A percentile compares a stretch with the other conserved stretches of the same genome.
phyloP scores from a whole-genome alignment of 768 basidiomycete species.

The Panus rudis region DNA sequence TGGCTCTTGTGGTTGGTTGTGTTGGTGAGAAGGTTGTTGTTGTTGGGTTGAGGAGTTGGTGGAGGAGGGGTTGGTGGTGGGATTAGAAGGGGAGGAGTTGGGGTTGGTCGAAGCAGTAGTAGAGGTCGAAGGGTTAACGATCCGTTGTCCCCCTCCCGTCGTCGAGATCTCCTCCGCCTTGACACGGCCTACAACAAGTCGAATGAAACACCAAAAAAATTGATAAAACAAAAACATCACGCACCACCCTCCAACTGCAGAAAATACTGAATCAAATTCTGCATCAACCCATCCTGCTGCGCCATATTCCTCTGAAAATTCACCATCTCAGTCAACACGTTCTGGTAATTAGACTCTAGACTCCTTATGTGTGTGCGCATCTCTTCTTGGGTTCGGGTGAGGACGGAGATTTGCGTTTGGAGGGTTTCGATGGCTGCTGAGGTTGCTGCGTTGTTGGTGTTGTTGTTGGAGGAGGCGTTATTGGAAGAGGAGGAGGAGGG shows the following conservation, averaged over 20 bases:
- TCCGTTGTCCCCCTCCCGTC: constrained; percentile 30
- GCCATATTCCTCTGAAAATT: constrained; percentile 69
- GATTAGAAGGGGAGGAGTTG: constrained; percentile 9
- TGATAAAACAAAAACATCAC: constrained; percentile 29
- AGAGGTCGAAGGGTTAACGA: no score
- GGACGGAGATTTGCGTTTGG: constrained; percentile 43
- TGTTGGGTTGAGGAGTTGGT: constrained; percentile 5
- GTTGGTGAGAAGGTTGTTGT: no score
- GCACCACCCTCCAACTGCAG: constrained; percentile 60
- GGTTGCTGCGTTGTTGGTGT: background rate
- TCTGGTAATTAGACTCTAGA: constrained; percentile 59
- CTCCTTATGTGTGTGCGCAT: constrained; percentile 47
- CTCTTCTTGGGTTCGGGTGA: constrained; percentile 42
- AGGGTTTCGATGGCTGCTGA: constrained; percentile 25
- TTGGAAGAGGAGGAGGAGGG: no score
- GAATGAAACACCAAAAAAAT: background rate
- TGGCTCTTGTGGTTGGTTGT: background rate
- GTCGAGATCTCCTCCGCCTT: constrained; percentile 1
- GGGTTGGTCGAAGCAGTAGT: no score
- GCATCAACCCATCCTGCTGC: constrained; percentile 80
- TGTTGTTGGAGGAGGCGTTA: background rate
- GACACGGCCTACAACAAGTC: constrained; percentile 17
- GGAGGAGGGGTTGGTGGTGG: constrained; percentile 5
- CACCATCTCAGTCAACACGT: constrained; percentile 65
- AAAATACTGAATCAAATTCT: constrained; percentile 76